Evolutionary conservation across 2,329 filamentous ascomycete species (phyloP).

Genomic region (Ascochyta clinopodiicola): DNA sequence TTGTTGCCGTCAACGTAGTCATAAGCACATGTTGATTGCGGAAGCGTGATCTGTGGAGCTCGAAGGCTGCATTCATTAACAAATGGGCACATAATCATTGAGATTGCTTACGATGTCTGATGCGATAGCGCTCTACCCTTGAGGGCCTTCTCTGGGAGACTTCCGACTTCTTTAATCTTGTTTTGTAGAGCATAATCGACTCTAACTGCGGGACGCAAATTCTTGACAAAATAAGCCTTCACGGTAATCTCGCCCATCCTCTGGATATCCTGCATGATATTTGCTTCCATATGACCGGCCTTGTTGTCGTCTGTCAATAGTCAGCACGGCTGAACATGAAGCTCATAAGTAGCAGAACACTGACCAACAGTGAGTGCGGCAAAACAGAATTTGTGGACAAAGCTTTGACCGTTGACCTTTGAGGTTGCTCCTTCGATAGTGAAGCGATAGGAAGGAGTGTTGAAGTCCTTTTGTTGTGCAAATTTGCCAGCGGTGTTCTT

Average conservation of each 20-base stretch:
- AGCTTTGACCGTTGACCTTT: not conserved
- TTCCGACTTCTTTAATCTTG: not conserved
- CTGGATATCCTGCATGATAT: conserved; percentile 15
- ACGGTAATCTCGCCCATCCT: conserved; percentile 27
- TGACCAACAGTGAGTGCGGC: conserved; percentile 24
- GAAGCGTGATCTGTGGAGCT: not conserved
- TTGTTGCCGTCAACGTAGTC: not conserved
- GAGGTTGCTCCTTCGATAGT: not conserved
- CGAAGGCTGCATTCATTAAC: not conserved
- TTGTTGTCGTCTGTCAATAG: too few species aligned
- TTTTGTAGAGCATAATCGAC: not conserved
- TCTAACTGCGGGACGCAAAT: not conserved
- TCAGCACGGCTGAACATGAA: too few species aligned
- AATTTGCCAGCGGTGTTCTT: not conserved
- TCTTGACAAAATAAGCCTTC: conserved; percentile 14
- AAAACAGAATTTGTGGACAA: conserved; percentile 29
- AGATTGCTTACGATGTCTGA: conserved; percentile 9
- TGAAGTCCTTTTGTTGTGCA: not conserved
- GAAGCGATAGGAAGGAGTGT: not conserved
- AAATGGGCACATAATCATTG: too few species aligned
- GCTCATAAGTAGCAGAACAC: not conserved
- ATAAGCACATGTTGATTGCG: not conserved
- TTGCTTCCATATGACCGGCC: not conserved
- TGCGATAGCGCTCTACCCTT: conserved; percentile 28
- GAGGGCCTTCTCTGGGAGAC: conserved; percentile 30